Base-by-base conservation (phyloP, 2,329 filamentous ascomycete genomes). In the Aspergillus fumigatiaffinis region DNA sequence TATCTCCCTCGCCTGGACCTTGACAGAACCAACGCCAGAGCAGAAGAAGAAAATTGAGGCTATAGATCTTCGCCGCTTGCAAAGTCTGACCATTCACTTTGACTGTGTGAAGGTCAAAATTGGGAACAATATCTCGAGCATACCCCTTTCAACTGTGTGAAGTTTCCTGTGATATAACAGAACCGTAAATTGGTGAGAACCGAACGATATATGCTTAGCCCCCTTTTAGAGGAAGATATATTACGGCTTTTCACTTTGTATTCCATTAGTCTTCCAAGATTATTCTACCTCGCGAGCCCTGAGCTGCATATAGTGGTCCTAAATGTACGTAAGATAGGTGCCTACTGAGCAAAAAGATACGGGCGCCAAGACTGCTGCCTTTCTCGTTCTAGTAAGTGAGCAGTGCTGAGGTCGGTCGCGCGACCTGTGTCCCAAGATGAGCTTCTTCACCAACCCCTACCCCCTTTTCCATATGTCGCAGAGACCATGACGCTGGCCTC, bases 1-100 rank as follows among this genome's bases (percentile, higher is more conserved):
- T 73, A 78, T 97, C 58, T 96, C 92, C 49, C 85, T 99, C 55
- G 94, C 88, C 0, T 97, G 93, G 94, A 88, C 84, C 1, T 80
- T 93, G 60, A 73, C 79, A 9, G 71, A 77, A 46, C 86, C 85
- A 0, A 77, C 72, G 5, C 57, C 75, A 3, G 78, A 81, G 35
- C 67, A 82, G 14, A 66, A 68, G 17, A 60, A 71, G 51, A 67
- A 66, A 26, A 57, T 73, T 23, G 53, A 60, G 14, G 35, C 38
- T 8, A 60, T 72, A 28, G 60, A 69, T 49, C 54, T 69, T 12
- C 67, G 60, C 3, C 66, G 57, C 7, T 54, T 84, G 10, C 66
- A 61, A 9, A 67, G 66, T 0, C 79, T 86, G 63, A 66, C 68
- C 2, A 76, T 92, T 44, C 71, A 61, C 1, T 84, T 91, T 50